These are phyloP conservation scores for Phytophthora boehmeriae DNA, from an alignment of 352 stramenopile genomes.

Conservation along the genomic window DNA sequence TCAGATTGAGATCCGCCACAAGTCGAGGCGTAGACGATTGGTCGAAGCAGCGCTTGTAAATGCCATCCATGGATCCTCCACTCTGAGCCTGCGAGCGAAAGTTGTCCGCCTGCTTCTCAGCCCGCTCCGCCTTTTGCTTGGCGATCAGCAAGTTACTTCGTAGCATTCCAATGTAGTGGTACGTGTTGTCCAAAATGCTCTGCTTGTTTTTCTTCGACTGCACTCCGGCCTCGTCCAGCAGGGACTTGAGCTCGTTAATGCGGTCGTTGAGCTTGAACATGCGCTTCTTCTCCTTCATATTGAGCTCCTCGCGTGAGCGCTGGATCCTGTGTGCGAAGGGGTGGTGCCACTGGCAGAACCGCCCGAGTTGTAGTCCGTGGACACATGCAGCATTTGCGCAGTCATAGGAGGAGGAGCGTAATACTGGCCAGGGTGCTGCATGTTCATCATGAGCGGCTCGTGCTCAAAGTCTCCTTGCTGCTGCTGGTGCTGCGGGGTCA, in stretches of 20 bases:
- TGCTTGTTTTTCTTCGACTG: slow-evolving; percentile 81
- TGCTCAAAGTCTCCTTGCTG: slow-evolving; percentile 65
- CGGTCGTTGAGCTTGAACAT: slow-evolving; percentile 90
- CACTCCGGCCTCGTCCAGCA: slow-evolving; percentile 62
- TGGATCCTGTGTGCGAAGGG: slow-evolving; percentile 41
- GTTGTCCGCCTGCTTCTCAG: slow-evolving; percentile 58
- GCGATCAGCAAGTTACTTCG: slow-evolving; percentile 65
- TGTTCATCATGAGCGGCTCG: slow-evolving; percentile 76
- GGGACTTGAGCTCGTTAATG: slow-evolving; percentile 74
- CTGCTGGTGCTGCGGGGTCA: slow-evolving; percentile 49
- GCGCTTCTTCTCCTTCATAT: slow-evolving; percentile 88
- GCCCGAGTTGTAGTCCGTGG: slow-evolving; percentile 61
- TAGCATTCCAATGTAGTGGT: slow-evolving; percentile 69
- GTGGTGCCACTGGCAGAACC: slow-evolving; percentile 36
- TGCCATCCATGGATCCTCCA: slow-evolving; percentile 32
- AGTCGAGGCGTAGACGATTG: slow-evolving; percentile 65
- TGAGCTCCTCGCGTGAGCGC: slow-evolving; percentile 79
- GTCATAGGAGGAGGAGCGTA: slow-evolving; percentile 62
- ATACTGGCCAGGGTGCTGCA: slow-evolving; percentile 60
- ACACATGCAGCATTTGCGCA: slow-evolving; percentile 69
- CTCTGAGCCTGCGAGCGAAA: slow-evolving; percentile 48
- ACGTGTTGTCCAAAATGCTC: slow-evolving; percentile 72
- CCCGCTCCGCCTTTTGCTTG: slow-evolving; percentile 63
- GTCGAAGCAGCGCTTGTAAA: slow-evolving; percentile 75
- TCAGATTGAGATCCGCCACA: slow-evolving; percentile 55